Evolutionary conservation across 2,329 filamentous ascomycete genomes (phyloP).

Genomic region (Aspergillus arachidicola): DNA sequence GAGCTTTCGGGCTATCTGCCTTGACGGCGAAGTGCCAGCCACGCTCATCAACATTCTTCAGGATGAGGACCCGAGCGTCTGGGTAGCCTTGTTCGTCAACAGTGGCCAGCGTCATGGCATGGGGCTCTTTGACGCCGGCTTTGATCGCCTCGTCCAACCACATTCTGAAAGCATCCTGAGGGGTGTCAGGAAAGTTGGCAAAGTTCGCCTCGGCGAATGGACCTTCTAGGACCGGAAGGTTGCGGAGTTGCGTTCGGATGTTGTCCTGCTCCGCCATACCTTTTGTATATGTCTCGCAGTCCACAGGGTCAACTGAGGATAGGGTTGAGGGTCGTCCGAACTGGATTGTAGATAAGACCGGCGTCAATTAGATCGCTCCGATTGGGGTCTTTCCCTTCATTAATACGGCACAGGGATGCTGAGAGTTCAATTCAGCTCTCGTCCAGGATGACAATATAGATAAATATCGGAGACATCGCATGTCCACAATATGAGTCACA

Average conservation of each 20-base stretch:
- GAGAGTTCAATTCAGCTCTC: neutral
- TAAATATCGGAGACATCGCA: neutral
- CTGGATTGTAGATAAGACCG: neutral
- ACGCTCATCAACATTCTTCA: constrained; percentile 20
- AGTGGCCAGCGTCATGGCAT: constrained; percentile 23
- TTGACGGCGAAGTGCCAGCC: constrained; percentile 25
- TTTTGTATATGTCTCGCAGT: neutral
- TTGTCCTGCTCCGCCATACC: neutral
- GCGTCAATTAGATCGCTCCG: neutral
- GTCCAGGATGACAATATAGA: neutral
- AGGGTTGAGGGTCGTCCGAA: neutral
- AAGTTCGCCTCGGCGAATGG: neutral
- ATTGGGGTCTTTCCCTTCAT: neutral
- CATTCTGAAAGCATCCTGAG: constrained; percentile 16
- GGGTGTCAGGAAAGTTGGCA: neutral
- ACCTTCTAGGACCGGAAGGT: neutral
- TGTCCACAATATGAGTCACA: neutral
- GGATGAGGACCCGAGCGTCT: constrained; percentile 21
- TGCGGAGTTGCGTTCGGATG: neutral
- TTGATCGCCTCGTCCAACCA: constrained; percentile 19
- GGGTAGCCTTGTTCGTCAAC: constrained; percentile 17
- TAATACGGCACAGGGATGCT: neutral
- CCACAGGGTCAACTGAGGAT: neutral
- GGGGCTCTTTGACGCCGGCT: constrained; percentile 15
- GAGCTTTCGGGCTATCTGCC: constrained; percentile 19